Percentiles rank a stretch among this genome's conserved stretches.
Conservation (phyloP, 2,329 filamentous ascomycete species). For the Cladophialophora chaetospira region DNA sequence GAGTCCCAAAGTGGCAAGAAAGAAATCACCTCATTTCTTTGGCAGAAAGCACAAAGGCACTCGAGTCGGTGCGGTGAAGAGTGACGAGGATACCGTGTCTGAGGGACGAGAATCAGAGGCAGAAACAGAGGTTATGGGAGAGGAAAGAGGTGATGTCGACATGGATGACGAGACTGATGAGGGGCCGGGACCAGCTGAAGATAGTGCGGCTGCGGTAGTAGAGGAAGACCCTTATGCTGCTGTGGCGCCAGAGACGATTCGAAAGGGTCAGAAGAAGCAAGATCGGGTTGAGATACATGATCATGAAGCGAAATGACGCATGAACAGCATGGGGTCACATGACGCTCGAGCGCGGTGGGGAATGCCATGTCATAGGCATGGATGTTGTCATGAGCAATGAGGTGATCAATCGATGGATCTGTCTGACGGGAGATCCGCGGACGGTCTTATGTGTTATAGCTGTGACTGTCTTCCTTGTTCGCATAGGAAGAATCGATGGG, state of each 20-base stretch:
- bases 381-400: no score
- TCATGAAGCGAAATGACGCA: conserved; percentile 19
- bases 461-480: no score
- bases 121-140: conserved; percentile 32
- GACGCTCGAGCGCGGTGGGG: no score
- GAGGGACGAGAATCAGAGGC: conserved; percentile 27
- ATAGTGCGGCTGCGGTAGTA: not conserved
- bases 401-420: no score
- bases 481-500: no score
- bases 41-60: conserved; percentile 16
- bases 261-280: conserved; percentile 20
- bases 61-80: conserved; percentile 2
- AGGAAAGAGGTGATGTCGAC: conserved; percentile 3
- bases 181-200: not conserved
- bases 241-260: conserved; percentile 28
- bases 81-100: conserved; percentile 22
- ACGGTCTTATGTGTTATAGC: no score
- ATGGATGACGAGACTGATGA: not conserved
- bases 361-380: no score
- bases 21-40: conserved; percentile 14
- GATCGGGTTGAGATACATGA: conserved; percentile 14
- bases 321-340: not conserved
- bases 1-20: conserved; percentile 29
- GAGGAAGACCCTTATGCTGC: conserved; percentile 29
- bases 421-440: no score